Base-by-base conservation (phyloP, 495 filamentous ascomycete genomes). In the Xylaria acuta region DNA sequence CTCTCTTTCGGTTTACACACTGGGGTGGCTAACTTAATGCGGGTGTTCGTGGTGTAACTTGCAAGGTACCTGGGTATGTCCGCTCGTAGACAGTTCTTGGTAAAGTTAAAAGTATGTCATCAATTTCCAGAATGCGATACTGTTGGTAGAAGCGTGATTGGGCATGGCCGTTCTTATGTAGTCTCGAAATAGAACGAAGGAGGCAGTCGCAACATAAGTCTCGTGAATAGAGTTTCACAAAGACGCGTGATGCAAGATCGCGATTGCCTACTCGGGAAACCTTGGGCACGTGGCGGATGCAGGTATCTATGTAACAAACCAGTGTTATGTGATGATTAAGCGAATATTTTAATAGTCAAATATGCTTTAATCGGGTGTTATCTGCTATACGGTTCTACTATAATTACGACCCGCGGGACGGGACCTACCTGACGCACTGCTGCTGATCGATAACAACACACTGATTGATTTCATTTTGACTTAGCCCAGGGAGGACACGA, bases 191-290 rank as follows among this genome's bases (percentile, higher is more conserved):
- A 41, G 65, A 53, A 38, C 2, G 36, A 69, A 43, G 60, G 67
- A 40, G 40, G 11, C 1, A 27, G 49, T 30, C 34, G 65, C n/a
- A 56, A 38, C 25, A 64, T 40, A 34, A 75, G 75, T 76, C 77
- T 51, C 71, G 77, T 79, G 77, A 66, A 72, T 77, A 63, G 6
- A 59, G 73, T 76, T 78, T 77, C 73, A 79, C 67, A 38, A 62
- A 70, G 74, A 79, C 77, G 77, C 76, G 77, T 79, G 77, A 79
- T 78, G 67, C 56, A 66, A 30, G 72, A 77, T 73, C 75, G 77
- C 75, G 74, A 74, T 64, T 73, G 75, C 56, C 54, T 58, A 58
- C 30, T 67, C 6, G 25, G 45, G 63, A 38, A 14, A 51, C 34
- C 12, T 41, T 40, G n/a, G n/a, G n/a, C 53, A 65, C 62, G 64